Evolutionary conservation across 768 basidiomycete genomes (phyloP), one percentile per base, ranked within the genome.

Genomic region (Termitomyces sp.): DNA sequence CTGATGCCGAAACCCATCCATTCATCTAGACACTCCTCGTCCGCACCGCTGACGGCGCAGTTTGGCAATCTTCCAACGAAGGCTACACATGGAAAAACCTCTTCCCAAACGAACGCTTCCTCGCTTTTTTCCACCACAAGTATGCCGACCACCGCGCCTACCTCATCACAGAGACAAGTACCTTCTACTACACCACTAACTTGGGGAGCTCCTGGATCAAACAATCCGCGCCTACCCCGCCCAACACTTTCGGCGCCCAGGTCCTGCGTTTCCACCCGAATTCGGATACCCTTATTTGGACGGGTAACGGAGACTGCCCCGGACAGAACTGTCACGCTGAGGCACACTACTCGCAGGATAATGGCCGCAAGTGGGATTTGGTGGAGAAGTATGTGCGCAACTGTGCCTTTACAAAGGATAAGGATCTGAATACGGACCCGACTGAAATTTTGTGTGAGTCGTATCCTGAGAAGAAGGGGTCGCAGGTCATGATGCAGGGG

Each of bases 51-150:
- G 94, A 98, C 65, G 71, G 84, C 59, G 79, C 82, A 0, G 78
- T 98, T 53, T 98, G 93, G 93, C 95, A 98, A 74, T 97, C 94
- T 1, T 85, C 84, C 64, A 98, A 95, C 67, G 95, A 99, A 71
- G 97, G 96, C 1, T 94, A 92, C 71, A 86, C 86, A 0, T 99
- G 96, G 95, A 78, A 79, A 42, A 86, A 84, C 58, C 78, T 87
- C 14, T 73, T 69, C 66, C 78, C 83, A 0, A 77, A 75, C 1
- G 77, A 87, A 57, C 81, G 77, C 16, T 90, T 98, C 76, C 73
- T 97, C 35, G 85, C 81, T 0, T 89, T 98, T 72, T 90, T 90
- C 64, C 90, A 95, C 75, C 96, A 99, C 76, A 73, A 80, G 32
- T 90, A 89, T 73, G 71, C 82, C 19, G 62, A 78, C 47, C 92